phyloP scores from a whole-genome alignment of 257 asterid genomes.

The Paraleonurus japonicus region DNA sequence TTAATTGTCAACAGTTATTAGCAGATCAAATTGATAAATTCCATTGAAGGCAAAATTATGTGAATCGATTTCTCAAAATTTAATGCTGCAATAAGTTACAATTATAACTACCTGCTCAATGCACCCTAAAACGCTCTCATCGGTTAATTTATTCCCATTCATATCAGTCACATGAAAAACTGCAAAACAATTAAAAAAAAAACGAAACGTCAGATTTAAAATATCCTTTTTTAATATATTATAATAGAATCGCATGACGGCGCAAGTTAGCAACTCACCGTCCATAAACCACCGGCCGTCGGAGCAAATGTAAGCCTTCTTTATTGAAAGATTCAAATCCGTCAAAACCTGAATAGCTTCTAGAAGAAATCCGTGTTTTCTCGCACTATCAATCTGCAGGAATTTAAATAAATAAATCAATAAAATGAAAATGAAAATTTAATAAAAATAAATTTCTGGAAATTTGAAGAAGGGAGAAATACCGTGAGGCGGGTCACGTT shows the following conservation, averaged over 20 bases:
- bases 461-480: background rate
- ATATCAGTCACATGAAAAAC: constrained; percentile 96
- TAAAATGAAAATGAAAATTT: background rate
- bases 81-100: background rate
- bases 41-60: no score
- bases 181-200: constrained; percentile 39
- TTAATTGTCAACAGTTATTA: background rate
- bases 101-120: constrained; percentile 80
- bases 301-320: constrained; percentile 89
- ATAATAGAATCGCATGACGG: background rate
- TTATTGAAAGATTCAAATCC: constrained; percentile 89
- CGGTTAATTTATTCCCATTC: constrained; percentile 87
- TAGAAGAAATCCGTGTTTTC: constrained; percentile 88
- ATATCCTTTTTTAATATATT: background rate
- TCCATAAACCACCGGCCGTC: constrained; percentile 99
- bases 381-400: constrained; percentile 80
- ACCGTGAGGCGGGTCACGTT: constrained; percentile 94
- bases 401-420: background rate
- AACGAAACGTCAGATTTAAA: constrained; percentile 37
- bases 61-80: background rate
- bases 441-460: background rate
- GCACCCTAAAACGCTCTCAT: constrained; percentile 75
- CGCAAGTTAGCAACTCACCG: constrained; percentile 51
- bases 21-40: background rate
- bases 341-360: constrained; percentile 93